Base-by-base conservation (phyloP, 306 rosid genomes). In the Notholithocarpus densiflorus region DNA sequence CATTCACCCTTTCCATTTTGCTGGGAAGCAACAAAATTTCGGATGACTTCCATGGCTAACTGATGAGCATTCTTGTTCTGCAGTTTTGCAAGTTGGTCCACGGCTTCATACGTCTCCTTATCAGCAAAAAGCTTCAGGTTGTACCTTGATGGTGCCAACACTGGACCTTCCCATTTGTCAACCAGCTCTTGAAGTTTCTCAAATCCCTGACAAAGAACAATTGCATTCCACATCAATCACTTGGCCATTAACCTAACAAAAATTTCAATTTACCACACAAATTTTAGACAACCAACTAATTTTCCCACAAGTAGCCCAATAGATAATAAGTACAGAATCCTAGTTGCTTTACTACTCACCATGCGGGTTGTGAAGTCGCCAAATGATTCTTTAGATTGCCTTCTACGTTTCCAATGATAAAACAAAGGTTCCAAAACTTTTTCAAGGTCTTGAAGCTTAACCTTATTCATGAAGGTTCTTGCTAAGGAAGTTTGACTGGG, bases 11-110 rank as follows among this genome's bases (percentile, higher is more conserved):
- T 91, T 70, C 98, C 98, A 75, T 95, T 95, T 84, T 88, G 89
- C 79, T 86, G 92, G 78, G 90, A 73, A 71, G 92, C 96, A 71
- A 91, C 98, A 74, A 85, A 95, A 84, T 88, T 88, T 87, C 99
- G 94, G 74, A 95, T 72, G 69, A 95, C 89, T 80, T 93, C 99
- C 82, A 93, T 92, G 79, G 99, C 98, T 61, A 95, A 79, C 78
- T 90, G 97, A 87, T 95, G 98, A 21, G 99, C 98, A 76, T 59
- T 95, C 92, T 95, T 95, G 82, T 88, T 87, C 85, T 95, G 94
- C 86, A 86, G 82, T 84, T 79, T 92, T 65, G 98, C 98, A 23
- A 91, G 88, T 64, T 82, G 86, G 55, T 93, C 91, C 78, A 95
- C 62, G 3, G 97, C 97, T 78, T 90, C 93, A 17, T 89, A 95